Percentiles rank a stretch among this genome's conserved stretches.
Conservation (phyloP, 768 basidiomycete genomes). For the Leucocoprinus sp. region DNA sequence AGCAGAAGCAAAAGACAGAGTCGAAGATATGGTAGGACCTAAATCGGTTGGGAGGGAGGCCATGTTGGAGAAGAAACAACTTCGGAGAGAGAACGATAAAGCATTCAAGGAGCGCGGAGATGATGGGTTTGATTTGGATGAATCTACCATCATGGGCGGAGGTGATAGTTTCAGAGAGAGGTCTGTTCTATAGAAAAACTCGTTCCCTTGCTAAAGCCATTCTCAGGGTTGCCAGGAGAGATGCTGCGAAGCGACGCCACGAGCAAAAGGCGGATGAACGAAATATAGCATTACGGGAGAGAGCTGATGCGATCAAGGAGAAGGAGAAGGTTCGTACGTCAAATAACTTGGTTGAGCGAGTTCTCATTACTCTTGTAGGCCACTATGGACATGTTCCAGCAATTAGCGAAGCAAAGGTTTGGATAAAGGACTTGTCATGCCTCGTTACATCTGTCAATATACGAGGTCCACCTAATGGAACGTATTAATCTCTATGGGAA, state of each 20-base stretch:
- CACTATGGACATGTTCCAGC: slow-evolving; percentile 96
- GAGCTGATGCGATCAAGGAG: slow-evolving; percentile 52
- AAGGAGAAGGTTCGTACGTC: slow-evolving; percentile 53
- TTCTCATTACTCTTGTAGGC: slow-evolving; percentile 27
- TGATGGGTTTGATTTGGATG: slow-evolving; percentile 70
- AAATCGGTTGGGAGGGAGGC: slow-evolving; percentile 75
- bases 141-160: slow-evolving; percentile 73
- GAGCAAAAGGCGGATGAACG: slow-evolving; percentile 55
- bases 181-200: slow-evolving; percentile 32
- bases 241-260: slow-evolving; percentile 58
- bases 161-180: slow-evolving; percentile 74
- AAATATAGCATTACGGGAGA: slow-evolving; percentile 45
- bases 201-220: slow-evolving; percentile 5
- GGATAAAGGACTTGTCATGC: slow-evolving; percentile 35
- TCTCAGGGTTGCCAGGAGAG: slow-evolving; percentile 53
- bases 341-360: slow-evolving; percentile 4
- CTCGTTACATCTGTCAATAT: not conserved
- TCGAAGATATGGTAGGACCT: slow-evolving; percentile 79
- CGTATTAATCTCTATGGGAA: too few relatives aligned
- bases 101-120: slow-evolving; percentile 72
- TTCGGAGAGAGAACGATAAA: slow-evolving; percentile 61
- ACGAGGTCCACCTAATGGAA: too few relatives aligned
- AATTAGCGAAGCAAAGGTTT: slow-evolving; percentile 81
- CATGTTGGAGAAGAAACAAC: slow-evolving; percentile 80
- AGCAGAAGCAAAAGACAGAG: slow-evolving; percentile 52